phyloP scores from a whole-genome alignment of 371 early-diverging fungal species.

The Lichtheimia hyalospora region DNA sequence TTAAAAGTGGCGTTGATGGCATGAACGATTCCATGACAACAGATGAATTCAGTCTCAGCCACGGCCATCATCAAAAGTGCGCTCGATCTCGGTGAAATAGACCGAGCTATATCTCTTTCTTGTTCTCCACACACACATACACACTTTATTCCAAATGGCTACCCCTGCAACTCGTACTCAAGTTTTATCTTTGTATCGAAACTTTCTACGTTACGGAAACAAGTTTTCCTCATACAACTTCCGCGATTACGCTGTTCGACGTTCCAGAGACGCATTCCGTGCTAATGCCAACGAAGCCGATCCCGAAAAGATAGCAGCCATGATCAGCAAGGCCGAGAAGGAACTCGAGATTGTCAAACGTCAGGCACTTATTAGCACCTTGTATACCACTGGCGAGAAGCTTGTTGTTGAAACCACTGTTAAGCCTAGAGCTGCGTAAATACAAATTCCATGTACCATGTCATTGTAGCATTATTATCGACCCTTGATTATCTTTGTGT shows the following conservation, averaged over 20 bases:
- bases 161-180: constrained; percentile 34
- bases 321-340: constrained; percentile 53
- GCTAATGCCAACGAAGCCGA: constrained; percentile 57
- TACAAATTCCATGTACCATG: background rate
- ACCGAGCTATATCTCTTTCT: constrained; percentile 1
- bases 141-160: constrained; percentile 11
- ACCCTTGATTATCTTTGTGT: background rate
- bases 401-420: constrained; percentile 47
- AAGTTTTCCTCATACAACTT: constrained; percentile 73
- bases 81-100: too few relatives aligned
- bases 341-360: constrained; percentile 66
- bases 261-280: constrained; percentile 68
- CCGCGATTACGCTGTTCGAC: constrained; percentile 68
- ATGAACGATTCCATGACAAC: too few relatives aligned
- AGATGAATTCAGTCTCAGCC: too few relatives aligned
- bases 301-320: constrained; percentile 49
- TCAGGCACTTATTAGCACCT: constrained; percentile 64
- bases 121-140: constrained; percentile 1
- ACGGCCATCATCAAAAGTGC: too few relatives aligned
- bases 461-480: background rate
- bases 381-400: constrained; percentile 56
- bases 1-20: too few relatives aligned
- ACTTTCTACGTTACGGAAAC: constrained; percentile 62
- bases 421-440: constrained; percentile 4
- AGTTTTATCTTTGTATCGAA: constrained; percentile 65